phyloP scores from a whole-genome alignment of 2,329 filamentous ascomycete genomes.

The Epichloe uncinata region DNA sequence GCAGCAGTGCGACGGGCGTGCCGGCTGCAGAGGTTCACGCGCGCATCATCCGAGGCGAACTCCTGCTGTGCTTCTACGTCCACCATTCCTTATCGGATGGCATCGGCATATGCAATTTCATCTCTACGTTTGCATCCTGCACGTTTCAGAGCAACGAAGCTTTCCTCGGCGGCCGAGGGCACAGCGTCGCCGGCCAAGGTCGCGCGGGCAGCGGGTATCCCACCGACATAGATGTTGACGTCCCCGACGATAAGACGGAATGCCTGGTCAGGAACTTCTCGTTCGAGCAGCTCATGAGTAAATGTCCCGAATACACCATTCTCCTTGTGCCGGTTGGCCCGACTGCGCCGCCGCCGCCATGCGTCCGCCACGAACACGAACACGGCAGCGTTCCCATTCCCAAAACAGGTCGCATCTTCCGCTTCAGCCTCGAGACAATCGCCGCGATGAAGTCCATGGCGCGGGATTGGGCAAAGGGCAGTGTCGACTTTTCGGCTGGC shows the following conservation, averaged over 20 bases:
- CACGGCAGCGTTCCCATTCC: slow-evolving; percentile 8
- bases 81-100: slow-evolving; percentile 31
- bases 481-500: neutral
- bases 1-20: slow-evolving; percentile 9
- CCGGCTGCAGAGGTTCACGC: slow-evolving; percentile 26
- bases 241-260: slow-evolving; percentile 11
- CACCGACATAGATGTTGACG: slow-evolving; percentile 5
- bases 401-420: slow-evolving; percentile 27
- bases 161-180: neutral
- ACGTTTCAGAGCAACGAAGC: slow-evolving; percentile 3
- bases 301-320: slow-evolving; percentile 26
- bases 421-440: slow-evolving; percentile 22
- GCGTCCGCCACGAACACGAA: slow-evolving; percentile 4
- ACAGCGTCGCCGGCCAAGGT: neutral
- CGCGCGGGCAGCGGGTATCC: neutral
- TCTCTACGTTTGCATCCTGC: slow-evolving; percentile 24
- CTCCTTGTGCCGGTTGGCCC: slow-evolving; percentile 22
- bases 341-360: slow-evolving; percentile 11
- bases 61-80: slow-evolving; percentile 27
- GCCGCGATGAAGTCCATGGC: slow-evolving; percentile 17
- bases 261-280: slow-evolving; percentile 8
- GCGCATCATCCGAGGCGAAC: slow-evolving; percentile 21
- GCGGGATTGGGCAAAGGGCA: slow-evolving; percentile 1
- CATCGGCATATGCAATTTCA: slow-evolving; percentile 24
- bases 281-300: slow-evolving; percentile 14